Percentiles rank a stretch among this genome's conserved stretches.
phyloP scores from a whole-genome alignment of 257 asterid genomes.

The Nemophila menziesii region DNA sequence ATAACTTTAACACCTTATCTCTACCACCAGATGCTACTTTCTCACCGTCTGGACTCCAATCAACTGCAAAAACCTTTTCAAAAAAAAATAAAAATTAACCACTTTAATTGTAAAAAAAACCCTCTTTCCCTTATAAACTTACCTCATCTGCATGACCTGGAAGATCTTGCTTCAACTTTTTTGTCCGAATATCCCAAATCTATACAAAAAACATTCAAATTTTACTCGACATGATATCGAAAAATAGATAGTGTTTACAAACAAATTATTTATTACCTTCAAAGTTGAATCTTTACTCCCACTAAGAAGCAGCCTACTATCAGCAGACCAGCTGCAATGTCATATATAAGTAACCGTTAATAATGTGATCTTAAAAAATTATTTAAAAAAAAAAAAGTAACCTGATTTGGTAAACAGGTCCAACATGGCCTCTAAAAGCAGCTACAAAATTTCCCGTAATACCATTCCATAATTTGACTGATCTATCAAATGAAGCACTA shows the following conservation, averaged over 20 bases:
- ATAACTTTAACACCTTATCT: conserved; percentile 73
- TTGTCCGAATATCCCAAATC: conserved; percentile 91
- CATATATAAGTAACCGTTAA: conserved; percentile 8
- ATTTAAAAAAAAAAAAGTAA: conserved; percentile 16
- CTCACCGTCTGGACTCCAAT: conserved; percentile 99
- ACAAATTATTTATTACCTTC: conserved; percentile 33
- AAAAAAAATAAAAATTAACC: too few relatives aligned
- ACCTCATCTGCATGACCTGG: conserved; percentile 99
- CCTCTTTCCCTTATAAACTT: conserved; percentile 2
- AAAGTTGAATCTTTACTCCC: conserved; percentile 98
- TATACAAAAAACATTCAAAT: conserved; percentile 7
- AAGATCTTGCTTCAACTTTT: conserved; percentile 88
- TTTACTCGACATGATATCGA: background rate
- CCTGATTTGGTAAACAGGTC: conserved; percentile 96
- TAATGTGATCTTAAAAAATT: conserved; percentile 3
- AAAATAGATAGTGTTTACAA: background rate
- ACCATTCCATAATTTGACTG: conserved; percentile 95
- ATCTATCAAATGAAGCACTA: conserved; percentile 92
- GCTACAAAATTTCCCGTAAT: conserved; percentile 76
- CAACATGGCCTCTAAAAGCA: conserved; percentile 90
- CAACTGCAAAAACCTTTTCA: conserved; percentile 91
- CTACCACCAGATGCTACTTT: conserved; percentile 96
- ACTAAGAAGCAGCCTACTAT: conserved; percentile 83
- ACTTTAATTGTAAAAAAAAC: too few relatives aligned
- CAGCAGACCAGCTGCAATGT: conserved; percentile 90